Evolutionary conservation across 108 stramenopile species (phyloP).

Genomic region (Bacterosira constricta): DNA sequence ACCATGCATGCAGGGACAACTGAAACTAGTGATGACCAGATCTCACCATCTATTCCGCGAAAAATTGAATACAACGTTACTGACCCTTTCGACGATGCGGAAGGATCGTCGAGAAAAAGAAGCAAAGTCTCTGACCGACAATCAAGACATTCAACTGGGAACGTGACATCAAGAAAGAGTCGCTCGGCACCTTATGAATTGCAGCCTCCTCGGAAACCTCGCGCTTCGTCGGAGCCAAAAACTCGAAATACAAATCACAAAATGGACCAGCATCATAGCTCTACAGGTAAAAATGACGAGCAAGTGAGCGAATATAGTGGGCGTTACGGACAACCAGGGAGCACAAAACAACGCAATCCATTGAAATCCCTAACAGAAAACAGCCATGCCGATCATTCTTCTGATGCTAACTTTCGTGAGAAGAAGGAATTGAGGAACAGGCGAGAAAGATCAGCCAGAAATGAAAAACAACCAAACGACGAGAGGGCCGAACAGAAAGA

Average conservation of each 20-base stretch:
- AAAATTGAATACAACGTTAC: slow-evolving; percentile 4
- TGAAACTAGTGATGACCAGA: background rate
- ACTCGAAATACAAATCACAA: background rate
- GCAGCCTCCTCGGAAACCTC: background rate
- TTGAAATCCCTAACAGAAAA: background rate
- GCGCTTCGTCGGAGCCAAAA: background rate
- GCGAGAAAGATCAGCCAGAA: background rate
- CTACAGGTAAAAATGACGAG: background rate
- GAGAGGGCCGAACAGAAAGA: background rate
- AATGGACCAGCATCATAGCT: background rate
- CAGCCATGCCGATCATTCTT: background rate
- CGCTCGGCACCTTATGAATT: background rate
- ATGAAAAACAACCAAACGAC: background rate
- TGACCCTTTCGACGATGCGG: background rate
- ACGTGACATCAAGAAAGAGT: background rate
- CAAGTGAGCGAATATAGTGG: too few species aligned
- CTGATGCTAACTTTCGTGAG: background rate
- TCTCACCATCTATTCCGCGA: slow-evolving; percentile 8
- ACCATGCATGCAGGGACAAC: background rate
- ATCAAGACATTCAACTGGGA: background rate
- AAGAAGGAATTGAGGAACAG: background rate
- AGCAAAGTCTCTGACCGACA: background rate
- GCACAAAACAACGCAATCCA: too few species aligned
- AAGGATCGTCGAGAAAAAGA: background rate
- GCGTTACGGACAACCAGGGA: too few species aligned